Percentiles rank a stretch among this genome's conserved stretches.
Evolutionary conservation across 257 asterid genomes (phyloP).

Genomic region (Petunia axillaris): DNA sequence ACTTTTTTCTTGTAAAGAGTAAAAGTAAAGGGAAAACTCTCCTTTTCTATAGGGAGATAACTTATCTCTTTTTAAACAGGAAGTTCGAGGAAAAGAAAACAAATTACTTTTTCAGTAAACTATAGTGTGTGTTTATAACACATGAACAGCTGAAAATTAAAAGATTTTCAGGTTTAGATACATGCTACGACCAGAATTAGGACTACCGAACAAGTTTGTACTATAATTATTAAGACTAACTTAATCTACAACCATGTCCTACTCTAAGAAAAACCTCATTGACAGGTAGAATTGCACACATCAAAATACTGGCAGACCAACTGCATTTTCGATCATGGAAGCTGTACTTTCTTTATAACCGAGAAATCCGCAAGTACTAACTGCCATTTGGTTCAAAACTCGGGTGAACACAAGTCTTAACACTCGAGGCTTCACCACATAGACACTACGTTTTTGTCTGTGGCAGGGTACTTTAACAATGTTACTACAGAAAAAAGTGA

Average conservation of each 20-base stretch:
- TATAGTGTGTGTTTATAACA: background rate
- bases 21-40: background rate
- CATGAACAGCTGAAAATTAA: background rate
- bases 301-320: background rate
- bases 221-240: background rate
- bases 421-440: too few relatives aligned
- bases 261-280: constrained; percentile 8
- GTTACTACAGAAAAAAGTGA: background rate
- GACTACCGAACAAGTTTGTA: background rate
- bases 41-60: background rate
- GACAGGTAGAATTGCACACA: constrained; percentile 12
- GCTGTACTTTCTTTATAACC: too few relatives aligned
- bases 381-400: too few relatives aligned
- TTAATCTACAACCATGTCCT: background rate
- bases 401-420: too few relatives aligned
- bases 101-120: background rate
- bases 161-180: constrained; percentile 8
- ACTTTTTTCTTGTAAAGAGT: background rate
- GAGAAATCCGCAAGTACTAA: too few relatives aligned
- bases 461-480: background rate
- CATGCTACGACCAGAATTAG: background rate
- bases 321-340: too few relatives aligned
- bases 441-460: too few relatives aligned
- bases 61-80: background rate
- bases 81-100: background rate